Evolutionary conservation across 176 grass and related monocot species (phyloP), one percentile per base, ranked within the genome.

Genomic region (Rhipidocladum racemiflorum): DNA sequence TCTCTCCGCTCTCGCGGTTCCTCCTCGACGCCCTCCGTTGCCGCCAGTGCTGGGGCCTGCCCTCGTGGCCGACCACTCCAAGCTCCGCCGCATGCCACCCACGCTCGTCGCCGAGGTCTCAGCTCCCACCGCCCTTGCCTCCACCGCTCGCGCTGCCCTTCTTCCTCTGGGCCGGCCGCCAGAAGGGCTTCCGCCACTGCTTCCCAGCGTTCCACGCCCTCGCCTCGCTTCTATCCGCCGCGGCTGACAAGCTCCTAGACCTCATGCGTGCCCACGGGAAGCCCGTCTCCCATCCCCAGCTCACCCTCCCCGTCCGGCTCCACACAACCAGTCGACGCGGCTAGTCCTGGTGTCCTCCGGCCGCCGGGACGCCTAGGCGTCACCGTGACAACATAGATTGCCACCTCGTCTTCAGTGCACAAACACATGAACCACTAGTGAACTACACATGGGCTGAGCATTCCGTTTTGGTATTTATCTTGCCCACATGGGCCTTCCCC

Each of bases 151-250:
- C 91, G 68, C 81, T 88, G 18, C 92, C 88, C 5, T 99, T 99
- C 90, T 99, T 99, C 73, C 91, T 85, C 76, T 99, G 89, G 92
- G 90, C 91, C 1, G 90, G 87, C 4, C 86, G 86, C 57, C 91
- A 99, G 85, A 91, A 91, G 85, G 81, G 83, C 27, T 91, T 95
- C 82, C 89, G 87, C 65, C 92, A 93, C 56, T 83, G 85, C 53
- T 99, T 93, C 76, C 87, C 89, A 4, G 90, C 88, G 0, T 99
- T 91, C 56, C 91, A 99, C 57, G 91, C 91, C n/a, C 89, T 93
- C 20, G 91, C 91, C 4, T 85, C 82, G 15, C 77, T 88, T 2
- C 92, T 93, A 43, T 85, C 85, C 18, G 79, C 67, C 4, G 89
- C 86, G 36, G 92, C 79, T 15, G 84, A 99, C 80, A 91, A 99